Percentiles rank a stretch among this genome's conserved stretches.
phyloP scores from a whole-genome alignment of 345 rosid genomes.

The Eutrema yunnanense region DNA sequence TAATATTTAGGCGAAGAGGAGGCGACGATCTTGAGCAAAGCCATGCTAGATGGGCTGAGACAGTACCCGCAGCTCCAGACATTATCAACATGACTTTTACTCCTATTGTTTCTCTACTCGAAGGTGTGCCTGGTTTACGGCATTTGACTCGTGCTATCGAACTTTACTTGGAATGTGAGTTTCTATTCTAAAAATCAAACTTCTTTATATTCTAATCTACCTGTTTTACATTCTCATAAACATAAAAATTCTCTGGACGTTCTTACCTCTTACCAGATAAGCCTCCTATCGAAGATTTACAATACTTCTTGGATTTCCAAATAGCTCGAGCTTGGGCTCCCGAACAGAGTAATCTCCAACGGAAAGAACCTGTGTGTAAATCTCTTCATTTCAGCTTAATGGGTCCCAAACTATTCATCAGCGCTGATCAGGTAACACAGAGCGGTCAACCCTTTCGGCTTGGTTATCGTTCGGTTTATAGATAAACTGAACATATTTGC shows the following conservation, averaged over 20 bases:
- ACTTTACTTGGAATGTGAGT: conserved; percentile 89
- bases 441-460: not conserved
- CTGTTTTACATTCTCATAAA: not conserved
- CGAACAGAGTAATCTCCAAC: conserved; percentile 75
- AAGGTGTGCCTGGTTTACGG: conserved; percentile 83
- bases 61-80: conserved; percentile 75
- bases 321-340: conserved; percentile 92
- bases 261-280: conserved; percentile 48
- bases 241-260: not conserved
- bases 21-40: conserved; percentile 98
- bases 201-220: not conserved
- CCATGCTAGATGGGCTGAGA: conserved; percentile 83
- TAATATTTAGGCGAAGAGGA: conserved; percentile 96
- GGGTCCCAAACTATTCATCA: conserved; percentile 97
- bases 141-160: conserved; percentile 85
- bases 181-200: not conserved
- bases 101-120: conserved; percentile 79
- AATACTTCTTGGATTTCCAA: conserved; percentile 91
- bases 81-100: conserved; percentile 89
- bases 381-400: conserved; percentile 97
- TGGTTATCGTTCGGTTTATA: not conserved
- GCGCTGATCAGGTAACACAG: conserved; percentile 75
- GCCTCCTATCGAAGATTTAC: conserved; percentile 95
- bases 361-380: conserved; percentile 85
- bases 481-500: conserved; percentile 4